A percentile compares a stretch with the other conserved stretches of the same genome.
These are phyloP conservation scores for Elaeis guineensis DNA, from an alignment of 176 grass and related monocot species.

Conservation along the genomic window DNA sequence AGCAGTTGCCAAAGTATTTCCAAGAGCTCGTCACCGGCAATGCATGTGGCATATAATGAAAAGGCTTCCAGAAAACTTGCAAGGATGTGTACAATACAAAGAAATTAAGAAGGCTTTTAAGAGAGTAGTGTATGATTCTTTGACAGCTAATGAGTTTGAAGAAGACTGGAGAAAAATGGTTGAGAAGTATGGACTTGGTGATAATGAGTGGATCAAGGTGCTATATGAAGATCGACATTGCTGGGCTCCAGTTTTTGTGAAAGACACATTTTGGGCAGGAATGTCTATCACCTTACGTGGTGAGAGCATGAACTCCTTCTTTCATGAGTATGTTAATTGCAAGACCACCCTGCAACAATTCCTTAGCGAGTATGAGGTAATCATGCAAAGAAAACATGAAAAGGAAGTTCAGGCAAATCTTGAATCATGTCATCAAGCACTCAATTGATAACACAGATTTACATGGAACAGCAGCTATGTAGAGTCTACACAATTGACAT, in stretches of 20 bases:
- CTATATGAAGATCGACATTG: slow-evolving; percentile 15
- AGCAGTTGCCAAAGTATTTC: slow-evolving; percentile 13
- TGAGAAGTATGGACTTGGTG: slow-evolving; percentile 10
- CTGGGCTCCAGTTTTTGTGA: slow-evolving; percentile 20
- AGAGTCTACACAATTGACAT: slow-evolving; percentile 23
- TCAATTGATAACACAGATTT: slow-evolving; percentile 23
- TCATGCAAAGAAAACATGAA: slow-evolving; percentile 12
- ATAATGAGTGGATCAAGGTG: slow-evolving; percentile 16
- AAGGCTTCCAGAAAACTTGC: slow-evolving; percentile 9
- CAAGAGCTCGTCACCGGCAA: slow-evolving; percentile 9
- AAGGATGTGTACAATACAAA: slow-evolving; percentile 11
- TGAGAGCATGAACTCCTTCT: slow-evolving; percentile 10
- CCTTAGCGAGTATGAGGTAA: slow-evolving; percentile 13
- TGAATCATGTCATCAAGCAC: slow-evolving; percentile 7
- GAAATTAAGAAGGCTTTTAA: slow-evolving; percentile 17
- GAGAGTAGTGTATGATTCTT: slow-evolving; percentile 20
- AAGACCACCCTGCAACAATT: slow-evolving; percentile 9
- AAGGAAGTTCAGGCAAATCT: slow-evolving; percentile 19
- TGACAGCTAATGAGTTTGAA: slow-evolving; percentile 20
- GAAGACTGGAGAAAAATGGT: slow-evolving; percentile 18
- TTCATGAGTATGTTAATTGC: slow-evolving; percentile 12
- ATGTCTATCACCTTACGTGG: slow-evolving; percentile 12
- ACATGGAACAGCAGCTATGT: slow-evolving; percentile 23
- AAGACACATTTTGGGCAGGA: slow-evolving; percentile 21
- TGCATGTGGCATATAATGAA: slow-evolving; percentile 17